phyloP scores from a whole-genome alignment of 2,329 filamentous ascomycete genomes.

The Triangularia setosa region DNA sequence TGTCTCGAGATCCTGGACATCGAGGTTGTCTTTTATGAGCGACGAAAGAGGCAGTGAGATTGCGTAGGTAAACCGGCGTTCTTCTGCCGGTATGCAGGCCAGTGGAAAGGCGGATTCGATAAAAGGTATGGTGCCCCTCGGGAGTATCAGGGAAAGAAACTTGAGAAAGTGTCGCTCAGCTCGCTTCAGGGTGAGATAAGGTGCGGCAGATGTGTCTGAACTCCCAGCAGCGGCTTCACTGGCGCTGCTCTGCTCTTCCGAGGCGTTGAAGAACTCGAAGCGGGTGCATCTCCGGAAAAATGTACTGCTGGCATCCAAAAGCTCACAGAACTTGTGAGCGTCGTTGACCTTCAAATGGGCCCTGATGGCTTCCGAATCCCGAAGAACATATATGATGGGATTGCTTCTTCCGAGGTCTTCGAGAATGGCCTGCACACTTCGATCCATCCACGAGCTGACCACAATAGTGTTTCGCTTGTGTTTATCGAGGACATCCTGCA shows the following conservation, averaged over 20 bases:
- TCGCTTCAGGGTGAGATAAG: constrained; percentile 64
- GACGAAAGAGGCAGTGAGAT: constrained; percentile 58
- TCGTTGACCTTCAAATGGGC: constrained; percentile 57
- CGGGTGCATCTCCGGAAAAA: constrained; percentile 66
- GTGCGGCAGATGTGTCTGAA: constrained; percentile 43
- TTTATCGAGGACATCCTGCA: constrained; percentile 56
- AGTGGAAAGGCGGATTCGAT: constrained; percentile 63
- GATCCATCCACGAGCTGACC: constrained; percentile 69
- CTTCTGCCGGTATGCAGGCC: constrained; percentile 56
- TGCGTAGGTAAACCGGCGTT: constrained; percentile 63
- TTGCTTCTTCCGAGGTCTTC: constrained; percentile 60
- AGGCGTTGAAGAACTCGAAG: constrained; percentile 73
- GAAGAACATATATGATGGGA: constrained; percentile 66
- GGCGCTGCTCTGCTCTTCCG: constrained; percentile 45
- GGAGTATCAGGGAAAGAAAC: constrained; percentile 60
- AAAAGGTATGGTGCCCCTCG: constrained; percentile 51
- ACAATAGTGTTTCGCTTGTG: constrained; percentile 62
- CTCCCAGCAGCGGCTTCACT: constrained; percentile 15
- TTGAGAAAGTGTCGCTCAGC: constrained; percentile 67
- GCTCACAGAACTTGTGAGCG: constrained; percentile 51
- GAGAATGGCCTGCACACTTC: constrained; percentile 56
- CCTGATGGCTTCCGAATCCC: constrained; percentile 62
- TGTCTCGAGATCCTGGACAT: constrained; percentile 63
- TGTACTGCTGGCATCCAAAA: constrained; percentile 53
- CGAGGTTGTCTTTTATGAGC: constrained; percentile 49